Percentiles rank a stretch among this genome's conserved stretches.
Evolutionary conservation across 345 rosid species (phyloP).

Genomic region (Camelina laxa): DNA sequence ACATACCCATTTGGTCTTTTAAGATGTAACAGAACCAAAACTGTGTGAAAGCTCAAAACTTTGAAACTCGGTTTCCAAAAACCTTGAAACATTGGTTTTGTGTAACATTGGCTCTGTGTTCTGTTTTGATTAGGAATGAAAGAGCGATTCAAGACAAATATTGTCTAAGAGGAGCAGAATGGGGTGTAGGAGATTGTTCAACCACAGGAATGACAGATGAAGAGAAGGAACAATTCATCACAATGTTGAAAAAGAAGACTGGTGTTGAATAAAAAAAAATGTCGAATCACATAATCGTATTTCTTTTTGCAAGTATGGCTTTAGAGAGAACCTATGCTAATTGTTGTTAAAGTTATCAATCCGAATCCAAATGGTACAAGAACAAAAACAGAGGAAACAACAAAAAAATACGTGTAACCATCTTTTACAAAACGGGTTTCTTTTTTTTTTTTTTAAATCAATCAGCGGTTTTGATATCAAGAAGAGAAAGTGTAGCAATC

Average conservation of each 20-base stretch:
- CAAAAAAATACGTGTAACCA: slow-evolving; percentile 1
- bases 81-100: neutral
- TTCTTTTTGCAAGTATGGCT: slow-evolving; percentile 14
- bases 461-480: slow-evolving; percentile 1
- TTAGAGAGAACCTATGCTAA: slow-evolving; percentile 35
- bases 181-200: slow-evolving; percentile 98
- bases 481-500: slow-evolving; percentile 40
- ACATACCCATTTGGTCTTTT: neutral
- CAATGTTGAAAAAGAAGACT: slow-evolving; percentile 71
- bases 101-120: neutral
- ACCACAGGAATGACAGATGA: slow-evolving; percentile 77
- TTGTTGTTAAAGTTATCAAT: slow-evolving; percentile 30
- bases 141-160: slow-evolving; percentile 74
- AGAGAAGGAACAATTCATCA: slow-evolving; percentile 79
- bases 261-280: slow-evolving; percentile 44
- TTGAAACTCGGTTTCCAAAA: neutral
- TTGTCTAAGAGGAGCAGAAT: slow-evolving; percentile 89
- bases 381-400: neutral
- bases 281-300: neutral
- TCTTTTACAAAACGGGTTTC: neutral
- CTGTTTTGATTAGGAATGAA: slow-evolving; percentile 56
- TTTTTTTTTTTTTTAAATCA: neutral
- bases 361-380: slow-evolving; percentile 29
- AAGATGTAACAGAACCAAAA: too few relatives aligned
- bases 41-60: neutral